These are phyloP conservation scores for Solidago caesia DNA, from an alignment of 129 eudicot genomes.

Conservation along the genomic window DNA sequence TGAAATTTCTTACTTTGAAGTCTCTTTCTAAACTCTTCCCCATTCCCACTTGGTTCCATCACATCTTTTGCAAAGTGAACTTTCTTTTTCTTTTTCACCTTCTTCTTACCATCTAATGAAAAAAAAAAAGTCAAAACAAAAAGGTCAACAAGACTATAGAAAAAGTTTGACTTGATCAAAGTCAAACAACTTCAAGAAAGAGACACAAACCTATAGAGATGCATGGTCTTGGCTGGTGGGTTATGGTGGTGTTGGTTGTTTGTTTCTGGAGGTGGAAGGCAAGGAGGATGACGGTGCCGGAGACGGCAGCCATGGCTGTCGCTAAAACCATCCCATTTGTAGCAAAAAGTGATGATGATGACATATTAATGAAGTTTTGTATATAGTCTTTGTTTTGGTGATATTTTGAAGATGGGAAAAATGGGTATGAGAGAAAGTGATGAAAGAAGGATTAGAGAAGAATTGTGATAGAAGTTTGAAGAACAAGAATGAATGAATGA, in stretches of 20 bases:
- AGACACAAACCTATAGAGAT: constrained; percentile 53
- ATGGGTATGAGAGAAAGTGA: constrained; percentile 20
- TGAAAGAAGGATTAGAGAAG: constrained; percentile 1
- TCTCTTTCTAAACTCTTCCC: constrained; percentile 58
- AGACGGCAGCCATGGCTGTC: constrained; percentile 75
- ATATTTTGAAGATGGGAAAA: constrained; percentile 13
- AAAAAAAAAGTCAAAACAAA: background rate
- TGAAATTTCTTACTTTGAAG: constrained; percentile 18
- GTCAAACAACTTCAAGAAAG: constrained; percentile 10
- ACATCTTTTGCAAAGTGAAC: constrained; percentile 88
- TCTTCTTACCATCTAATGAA: constrained; percentile 45
- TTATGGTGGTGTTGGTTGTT: constrained; percentile 22
- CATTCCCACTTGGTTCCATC: constrained; percentile 88
- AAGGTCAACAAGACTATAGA: background rate
- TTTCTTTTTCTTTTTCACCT: constrained; percentile 61
- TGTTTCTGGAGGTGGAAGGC: constrained; percentile 57
- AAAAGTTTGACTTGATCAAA: constrained; percentile 11
- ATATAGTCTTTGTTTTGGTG: background rate
- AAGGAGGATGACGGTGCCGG: constrained; percentile 70
- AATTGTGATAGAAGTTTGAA: constrained; percentile 22
- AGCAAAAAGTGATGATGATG: constrained; percentile 49
- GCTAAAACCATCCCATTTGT: constrained; percentile 57
- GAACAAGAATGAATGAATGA: constrained; percentile 18
- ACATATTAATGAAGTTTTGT: background rate
- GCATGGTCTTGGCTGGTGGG: constrained; percentile 53